Evolutionary conservation across 2,329 filamentous ascomycete genomes (phyloP), one percentile per base, ranked within the genome.

Genomic region (Tolypocladium sp.): DNA sequence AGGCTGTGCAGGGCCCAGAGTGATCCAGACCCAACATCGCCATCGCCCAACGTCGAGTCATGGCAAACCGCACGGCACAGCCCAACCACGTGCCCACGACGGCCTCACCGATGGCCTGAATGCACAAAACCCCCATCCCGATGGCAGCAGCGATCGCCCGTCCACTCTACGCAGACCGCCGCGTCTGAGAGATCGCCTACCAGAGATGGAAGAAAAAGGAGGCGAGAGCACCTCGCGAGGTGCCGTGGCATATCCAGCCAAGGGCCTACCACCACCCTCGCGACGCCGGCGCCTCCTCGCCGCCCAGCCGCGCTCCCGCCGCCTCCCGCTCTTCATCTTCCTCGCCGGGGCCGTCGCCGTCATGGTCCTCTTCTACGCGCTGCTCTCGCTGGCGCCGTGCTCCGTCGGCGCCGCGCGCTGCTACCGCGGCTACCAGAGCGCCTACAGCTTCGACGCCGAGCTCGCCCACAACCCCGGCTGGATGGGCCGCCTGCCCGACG

Each of bases 401-500:
- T 59, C 69, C 58, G 62, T 68, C 57, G 63, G 60, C 33, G 67
- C 64, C 41, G 63, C n/a, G 17, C 22, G 60, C 55, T 70, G 67
- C 62, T 72, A 71, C 58, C 63, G 62, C 49, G 69, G 68, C 57
- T 70, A 68, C 64, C 61, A 62, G 30, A 67, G 64, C 58, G 63
- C 60, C 27, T 78, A 68, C 65, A 79, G 77, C 56, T 80, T 80
- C 67, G 75, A 80, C 62, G 68, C 72, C 42, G 65, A 72, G 60
- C 62, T 62, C 37, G 66, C 68, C 40, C 62, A 68, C 49, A 66
- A 73, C 38, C 66, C 72, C 8, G 57, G 62, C 42, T 81, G 79
- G 79, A 80, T 80, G 79, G 67, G 68, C 25, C 56, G 56, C 8
- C 65, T 81, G 13, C 75, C 76, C 35, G 75, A 80, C 66, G 61